Base-by-base conservation (phyloP, 1,139 yeast species). In the Scheffersomyces segobiensis region DNA sequence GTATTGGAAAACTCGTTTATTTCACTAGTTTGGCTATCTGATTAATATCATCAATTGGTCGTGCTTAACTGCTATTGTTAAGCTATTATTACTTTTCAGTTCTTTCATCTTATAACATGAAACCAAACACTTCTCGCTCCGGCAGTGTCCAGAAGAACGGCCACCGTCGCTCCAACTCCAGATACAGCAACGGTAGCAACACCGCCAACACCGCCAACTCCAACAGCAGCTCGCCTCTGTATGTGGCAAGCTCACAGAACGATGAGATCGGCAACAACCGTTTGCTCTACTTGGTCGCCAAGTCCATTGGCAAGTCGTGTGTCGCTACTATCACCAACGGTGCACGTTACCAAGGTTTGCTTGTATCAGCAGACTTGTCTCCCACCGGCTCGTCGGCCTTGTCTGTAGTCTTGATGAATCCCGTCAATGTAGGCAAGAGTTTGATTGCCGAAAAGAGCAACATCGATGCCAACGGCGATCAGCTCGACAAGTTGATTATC, bases 301-400 rank as follows among this genome's bases (percentile, higher is more conserved):
- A 83, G 63, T 77, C 91, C 21, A 70, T 85, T 53, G 92, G 96
- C 18, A 78, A 82, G 49, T 75, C 74, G 46, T 85, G 85, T 24
- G 77, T 78, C 21, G 88, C 86, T 17, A 86, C 92, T 3, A 85
- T 87, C 3, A 74, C 85, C 24, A 81, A 89, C 1, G 96, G 95
- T 8, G 79, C 84, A 4, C 75, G 82, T 50, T 83, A 85, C 65
- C 74, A 77, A 49, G 97, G 97, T n/a, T 69, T 85, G 17, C 74
- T 91, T 60, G 73, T 77, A 42, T 77, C 68, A 48, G 74, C 73
- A 4, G 74, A 72, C 56, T 56, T 71, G 50, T 62, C 71, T 7
- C 51, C 68, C 21, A 56, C 60, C 7, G 72, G 69, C 22, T 61
- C 68, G 3, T 60, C 72, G 1, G 68, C 75, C 17, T 69, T 86